A percentile compares a stretch with the other conserved stretches of the same genome.
Conservation (phyloP, 225 moss, liverwort and hornwort genomes). For the Thuidium tamariscinum region DNA sequence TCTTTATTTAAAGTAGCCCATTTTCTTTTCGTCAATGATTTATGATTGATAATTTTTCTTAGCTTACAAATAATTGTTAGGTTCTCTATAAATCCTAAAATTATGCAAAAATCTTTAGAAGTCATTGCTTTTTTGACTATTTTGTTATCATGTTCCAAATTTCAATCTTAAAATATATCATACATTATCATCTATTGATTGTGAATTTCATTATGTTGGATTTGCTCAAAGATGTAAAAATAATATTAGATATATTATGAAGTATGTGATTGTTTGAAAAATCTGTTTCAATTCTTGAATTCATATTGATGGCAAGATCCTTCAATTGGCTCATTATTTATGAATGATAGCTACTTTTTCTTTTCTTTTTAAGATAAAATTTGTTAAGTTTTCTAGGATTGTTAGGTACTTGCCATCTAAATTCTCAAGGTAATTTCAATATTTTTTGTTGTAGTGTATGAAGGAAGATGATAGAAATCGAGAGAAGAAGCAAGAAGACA, state of each 20-base stretch:
- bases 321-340: background rate
- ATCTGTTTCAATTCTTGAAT: background rate
- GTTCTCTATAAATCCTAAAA: background rate
- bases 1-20: background rate
- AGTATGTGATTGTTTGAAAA: background rate
- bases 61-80: background rate
- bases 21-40: background rate
- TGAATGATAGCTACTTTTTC: background rate
- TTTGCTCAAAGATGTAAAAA: background rate
- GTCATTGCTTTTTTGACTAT: background rate
- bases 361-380: background rate
- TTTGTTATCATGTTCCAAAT: background rate
- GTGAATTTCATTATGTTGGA: background rate
- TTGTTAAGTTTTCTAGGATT: background rate
- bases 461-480: slow-evolving; percentile 15
- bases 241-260: background rate
- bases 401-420: background rate
- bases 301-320: background rate
- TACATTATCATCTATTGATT: background rate
- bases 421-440: background rate
- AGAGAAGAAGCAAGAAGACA: slow-evolving; percentile 12
- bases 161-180: background rate
- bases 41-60: background rate
- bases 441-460: background rate
- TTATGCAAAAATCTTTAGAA: background rate